A percentile compares a stretch with the other conserved stretches of the same genome.
Conservation (phyloP, 2,329 filamentous ascomycete species). For the Sclerotinia spermophila region DNA sequence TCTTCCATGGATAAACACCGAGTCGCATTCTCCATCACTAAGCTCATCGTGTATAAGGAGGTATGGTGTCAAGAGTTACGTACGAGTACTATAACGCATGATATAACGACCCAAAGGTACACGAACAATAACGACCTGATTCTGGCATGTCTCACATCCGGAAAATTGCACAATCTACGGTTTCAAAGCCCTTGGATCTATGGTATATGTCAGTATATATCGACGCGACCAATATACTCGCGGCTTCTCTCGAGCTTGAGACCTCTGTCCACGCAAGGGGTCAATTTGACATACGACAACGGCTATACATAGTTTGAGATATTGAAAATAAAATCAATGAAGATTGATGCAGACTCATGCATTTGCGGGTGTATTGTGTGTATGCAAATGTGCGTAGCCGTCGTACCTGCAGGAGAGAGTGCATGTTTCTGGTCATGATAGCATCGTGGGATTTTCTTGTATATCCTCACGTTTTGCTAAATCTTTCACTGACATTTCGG, state of each 20-base stretch:
- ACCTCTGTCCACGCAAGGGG: constrained; percentile 9
- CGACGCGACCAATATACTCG: background rate
- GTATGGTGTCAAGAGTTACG: background rate
- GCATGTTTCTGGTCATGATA: background rate
- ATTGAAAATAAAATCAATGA: background rate
- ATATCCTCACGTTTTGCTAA: background rate
- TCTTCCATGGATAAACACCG: background rate
- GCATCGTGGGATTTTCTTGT: background rate
- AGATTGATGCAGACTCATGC: background rate
- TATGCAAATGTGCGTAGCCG: constrained; percentile 4
- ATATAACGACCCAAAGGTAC: background rate
- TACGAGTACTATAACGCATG: background rate
- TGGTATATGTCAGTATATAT: background rate
- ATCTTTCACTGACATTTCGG: background rate
- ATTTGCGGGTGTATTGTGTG: background rate
- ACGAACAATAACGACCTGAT: background rate
- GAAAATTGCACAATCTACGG: background rate
- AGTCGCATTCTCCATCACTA: background rate
- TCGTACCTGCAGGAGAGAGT: constrained; percentile 8
- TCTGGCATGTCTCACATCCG: background rate
- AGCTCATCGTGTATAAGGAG: background rate
- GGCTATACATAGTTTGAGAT: constrained; percentile 1
- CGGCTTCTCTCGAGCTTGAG: background rate
- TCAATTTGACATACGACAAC: background rate
- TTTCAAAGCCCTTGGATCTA: background rate